These are phyloP conservation scores for Leishmania martiniquensis DNA, from an alignment of 208 protist species.

Conservation along the genomic window DNA sequence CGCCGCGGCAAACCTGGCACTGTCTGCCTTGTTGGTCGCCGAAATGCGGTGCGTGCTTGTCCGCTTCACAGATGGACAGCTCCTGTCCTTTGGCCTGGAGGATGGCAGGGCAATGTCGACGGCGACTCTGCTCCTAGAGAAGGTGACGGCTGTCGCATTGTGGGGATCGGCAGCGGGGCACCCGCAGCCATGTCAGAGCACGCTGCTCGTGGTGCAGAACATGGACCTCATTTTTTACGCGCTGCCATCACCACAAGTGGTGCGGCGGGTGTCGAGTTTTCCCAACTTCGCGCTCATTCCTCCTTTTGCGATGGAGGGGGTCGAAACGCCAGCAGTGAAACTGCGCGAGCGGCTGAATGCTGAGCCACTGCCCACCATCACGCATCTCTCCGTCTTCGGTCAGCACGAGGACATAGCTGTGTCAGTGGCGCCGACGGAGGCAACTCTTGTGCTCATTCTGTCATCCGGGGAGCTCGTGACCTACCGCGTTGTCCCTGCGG, in stretches of 20 bases:
- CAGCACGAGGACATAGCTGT: constrained; percentile 21
- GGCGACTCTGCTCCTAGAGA: constrained; percentile 32
- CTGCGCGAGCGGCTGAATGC: constrained; percentile 37
- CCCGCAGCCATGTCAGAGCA: not conserved
- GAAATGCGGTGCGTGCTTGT: constrained; percentile 29
- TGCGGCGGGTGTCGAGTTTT: constrained; percentile 23
- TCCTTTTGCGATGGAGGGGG: constrained; percentile 39
- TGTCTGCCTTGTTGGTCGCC: constrained; percentile 22
- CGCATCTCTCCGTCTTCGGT: constrained; percentile 61
- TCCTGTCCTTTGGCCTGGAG: constrained; percentile 22
- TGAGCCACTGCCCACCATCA: constrained; percentile 54
- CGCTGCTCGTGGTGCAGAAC: constrained; percentile 42
- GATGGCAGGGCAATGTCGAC: constrained; percentile 5
- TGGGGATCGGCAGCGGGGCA: constrained; percentile 23
- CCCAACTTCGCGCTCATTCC: constrained; percentile 65
- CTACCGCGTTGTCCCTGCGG: constrained; percentile 51
- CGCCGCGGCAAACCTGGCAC: constrained; percentile 9
- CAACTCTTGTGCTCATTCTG: constrained; percentile 59
- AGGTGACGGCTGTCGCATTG: constrained; percentile 44
- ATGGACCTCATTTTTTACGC: constrained; percentile 49
- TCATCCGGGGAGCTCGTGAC: constrained; percentile 78
- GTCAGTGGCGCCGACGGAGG: constrained; percentile 21
- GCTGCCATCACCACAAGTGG: constrained; percentile 7
- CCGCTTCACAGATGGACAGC: constrained; percentile 33
- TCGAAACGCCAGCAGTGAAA: constrained; percentile 31